Base-by-base conservation (phyloP, 345 rosid genomes). In the Mallotus nudiflorus region DNA sequence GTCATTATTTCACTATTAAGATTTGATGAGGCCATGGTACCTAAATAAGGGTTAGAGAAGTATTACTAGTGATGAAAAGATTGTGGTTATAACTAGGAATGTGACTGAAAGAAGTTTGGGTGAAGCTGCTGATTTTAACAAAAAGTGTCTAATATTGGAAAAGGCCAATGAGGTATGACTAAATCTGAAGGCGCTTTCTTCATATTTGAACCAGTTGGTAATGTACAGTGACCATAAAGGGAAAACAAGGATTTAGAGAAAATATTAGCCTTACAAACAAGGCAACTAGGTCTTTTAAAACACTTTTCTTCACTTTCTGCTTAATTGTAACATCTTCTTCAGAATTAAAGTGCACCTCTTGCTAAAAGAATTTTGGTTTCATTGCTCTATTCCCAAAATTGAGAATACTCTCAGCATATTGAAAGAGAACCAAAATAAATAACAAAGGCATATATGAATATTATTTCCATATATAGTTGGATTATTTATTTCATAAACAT, bases 341-440 rank as follows among this genome's bases (percentile, higher is more conserved):
- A 53, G 84, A 71, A 45, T 71, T 80, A 66, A 42, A 79, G 49
- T 37, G 51, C 35, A 82, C 59, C 68, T 76, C 87, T 4, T 76
- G 80, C 73, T 78, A 81, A 55, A 74, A 73, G 55, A 84, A 70
- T 51, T 65, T 77, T 15, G 75, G 82, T 64, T 82, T 86, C 84
- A 81, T 82, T 35, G 67, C 75, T 73, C 88, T 84, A 83, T n/a
- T 70, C 48, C 49, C 62, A 29, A 58, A 68, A 28, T 49, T 5
- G 22, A 66, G 28, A 22, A 46, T 55, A 42, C 9, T 4, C 49
- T 77, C 54, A 55, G 66, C 13, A 42, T 45, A 22, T 9, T 5
- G 46, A 42, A 42, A 42, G 46, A 42, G 11, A 3, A 42, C 11
- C 4, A 42, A 1, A 4, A 42, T 12, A 42, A 42, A 42, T 2